These are phyloP conservation scores for Skeletonema grethae DNA, from an alignment of 108 stramenopile species.

Conservation along the genomic window DNA sequence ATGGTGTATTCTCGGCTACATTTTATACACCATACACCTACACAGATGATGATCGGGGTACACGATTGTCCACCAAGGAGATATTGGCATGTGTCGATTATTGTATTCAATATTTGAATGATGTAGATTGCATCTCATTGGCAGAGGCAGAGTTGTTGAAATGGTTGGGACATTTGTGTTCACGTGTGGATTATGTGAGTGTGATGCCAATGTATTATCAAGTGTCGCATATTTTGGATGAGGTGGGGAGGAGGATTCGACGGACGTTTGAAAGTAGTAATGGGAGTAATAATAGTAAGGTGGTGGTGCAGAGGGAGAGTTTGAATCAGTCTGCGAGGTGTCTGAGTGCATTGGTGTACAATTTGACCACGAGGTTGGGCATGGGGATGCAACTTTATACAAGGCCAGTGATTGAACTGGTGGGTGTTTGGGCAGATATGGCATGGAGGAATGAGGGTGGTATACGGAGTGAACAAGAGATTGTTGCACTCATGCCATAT, in stretches of 20 bases:
- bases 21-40: constrained; percentile 14
- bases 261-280: constrained; percentile 24
- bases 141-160: constrained; percentile 59
- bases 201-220: constrained; percentile 44
- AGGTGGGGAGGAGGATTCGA: constrained; percentile 33
- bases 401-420: constrained; percentile 48
- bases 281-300: background rate
- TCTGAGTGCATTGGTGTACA: constrained; percentile 38
- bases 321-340: constrained; percentile 25
- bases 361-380: constrained; percentile 47
- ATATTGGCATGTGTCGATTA: constrained; percentile 47
- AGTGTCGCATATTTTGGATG: constrained; percentile 51
- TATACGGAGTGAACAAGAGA: constrained; percentile 24
- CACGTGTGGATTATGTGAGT: constrained; percentile 62
- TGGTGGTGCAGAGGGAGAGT: constrained; percentile 38
- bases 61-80: constrained; percentile 40
- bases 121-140: constrained; percentile 44
- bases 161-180: constrained; percentile 66
- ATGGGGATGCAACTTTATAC: constrained; percentile 62
- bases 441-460: constrained; percentile 16
- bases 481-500: constrained; percentile 40
- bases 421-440: constrained; percentile 55
- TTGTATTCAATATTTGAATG: constrained; percentile 55
- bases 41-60: constrained; percentile 30
- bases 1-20: constrained; percentile 24